Evolutionary conservation across 1,284 basidiomycete genomes (phyloP), one percentile per base, ranked within the genome.

Genomic region (Pseudozyma thailandica): DNA sequence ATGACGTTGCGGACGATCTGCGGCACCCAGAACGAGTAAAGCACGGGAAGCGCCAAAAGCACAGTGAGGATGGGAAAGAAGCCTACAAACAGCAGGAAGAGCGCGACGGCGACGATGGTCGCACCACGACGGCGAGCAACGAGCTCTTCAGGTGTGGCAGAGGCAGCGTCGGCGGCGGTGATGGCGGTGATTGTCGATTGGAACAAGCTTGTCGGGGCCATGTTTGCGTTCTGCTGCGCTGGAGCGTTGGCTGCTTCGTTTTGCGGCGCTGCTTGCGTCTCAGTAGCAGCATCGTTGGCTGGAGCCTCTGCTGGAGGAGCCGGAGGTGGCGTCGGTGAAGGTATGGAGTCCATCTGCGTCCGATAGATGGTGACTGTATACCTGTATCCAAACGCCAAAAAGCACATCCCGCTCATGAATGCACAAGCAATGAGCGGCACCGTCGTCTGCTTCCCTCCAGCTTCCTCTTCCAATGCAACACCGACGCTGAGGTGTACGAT

Each of bases 1-100:
- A 87, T 86, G 6, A 87, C 88, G 37, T 92, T 91, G 25, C 93
- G 86, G 64, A 90, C 86, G 50, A 94, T 92, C 84, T 94, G 92
- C 6, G 91, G 90, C 2, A 90, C 72, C 93, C 93, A 95, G 69
- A 87, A 87, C 2, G 89, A 90, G 83, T 93, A 92, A 59, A 91
- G 86, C 20, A 85, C 79, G 15, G 86, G 87, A n/a, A 93, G 86
- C 74, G 92, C 88, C 39, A 91, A 26, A 2, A 35, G 23, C 1
- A 54, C 26, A 7, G 50, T 54, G 16, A 66, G 3, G 15, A 59
- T 15, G 4, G 62, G 62, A 31, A 72, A 72, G 44, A 72, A 66
- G 6, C 38, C 62, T 0, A 54, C 31, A 44, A 62, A 45, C 47
- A 72, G 26, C 7, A 66, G 37, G 51, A 72, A 62, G 1, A 51